A percentile compares a stretch with the other conserved stretches of the same genome.
phyloP scores from a whole-genome alignment of 129 eudicot genomes.

The Tagetes erecta region DNA sequence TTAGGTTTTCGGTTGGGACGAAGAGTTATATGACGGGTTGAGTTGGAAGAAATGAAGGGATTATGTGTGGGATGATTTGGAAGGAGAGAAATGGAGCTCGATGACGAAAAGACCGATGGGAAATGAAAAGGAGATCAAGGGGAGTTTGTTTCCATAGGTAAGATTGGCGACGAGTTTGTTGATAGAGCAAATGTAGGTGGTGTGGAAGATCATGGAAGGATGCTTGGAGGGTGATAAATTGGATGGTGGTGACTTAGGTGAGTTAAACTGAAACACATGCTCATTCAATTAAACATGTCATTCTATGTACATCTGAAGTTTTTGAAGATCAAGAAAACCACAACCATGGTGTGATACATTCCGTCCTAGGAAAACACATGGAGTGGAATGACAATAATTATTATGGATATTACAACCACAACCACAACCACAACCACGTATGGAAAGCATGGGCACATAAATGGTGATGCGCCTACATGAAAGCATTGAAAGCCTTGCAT shows the following conservation, averaged over 20 bases:
- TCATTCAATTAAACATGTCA: not conserved
- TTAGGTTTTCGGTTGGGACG: not conserved
- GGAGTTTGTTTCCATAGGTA: too few relatives aligned
- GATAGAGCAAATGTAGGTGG: not conserved
- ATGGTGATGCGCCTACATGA: too few relatives aligned
- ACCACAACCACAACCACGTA: too few relatives aligned
- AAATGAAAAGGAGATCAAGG: too few relatives aligned
- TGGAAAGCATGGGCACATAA: too few relatives aligned
- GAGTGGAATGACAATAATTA: too few relatives aligned
- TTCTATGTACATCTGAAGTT: not conserved
- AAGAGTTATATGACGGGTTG: not conserved
- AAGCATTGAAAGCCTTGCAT: too few relatives aligned
- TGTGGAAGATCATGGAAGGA: not conserved
- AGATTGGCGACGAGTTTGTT: too few relatives aligned
- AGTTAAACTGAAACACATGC: not conserved
- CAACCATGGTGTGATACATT: not conserved
- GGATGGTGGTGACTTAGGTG: not conserved
- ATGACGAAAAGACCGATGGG: not conserved
- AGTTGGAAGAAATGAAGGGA: not conserved
- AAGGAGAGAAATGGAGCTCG: not conserved
- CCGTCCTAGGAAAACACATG: too few relatives aligned
- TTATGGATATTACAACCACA: too few relatives aligned
- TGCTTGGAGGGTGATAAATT: not conserved
- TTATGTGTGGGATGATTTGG: not conserved
- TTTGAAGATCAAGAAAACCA: not conserved